Evolutionary conservation across 345 rosid genomes (phyloP), one percentile per base, ranked within the genome.

Genomic region (Corchorus olitorius): DNA sequence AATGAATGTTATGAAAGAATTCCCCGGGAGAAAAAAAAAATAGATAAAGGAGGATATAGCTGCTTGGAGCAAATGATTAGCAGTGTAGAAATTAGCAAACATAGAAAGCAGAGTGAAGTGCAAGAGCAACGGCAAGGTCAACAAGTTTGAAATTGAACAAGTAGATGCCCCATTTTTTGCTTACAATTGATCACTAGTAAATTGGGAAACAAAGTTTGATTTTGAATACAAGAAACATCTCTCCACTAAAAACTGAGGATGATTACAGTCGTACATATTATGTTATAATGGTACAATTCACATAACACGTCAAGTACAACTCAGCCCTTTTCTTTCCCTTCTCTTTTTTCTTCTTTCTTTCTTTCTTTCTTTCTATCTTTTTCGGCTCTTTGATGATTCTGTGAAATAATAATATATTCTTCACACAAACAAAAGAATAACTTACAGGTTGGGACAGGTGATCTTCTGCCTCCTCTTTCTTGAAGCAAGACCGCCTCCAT

Each of bases 241-340:
- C 88, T 83, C 80, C 83, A 64, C 62, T 81, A 70, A 86, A 88
- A 86, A 66, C 75, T 49, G 91, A 84, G 88, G 91, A 85, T 83
- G 85, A 81, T 79, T 80, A 78, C 72, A 70, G 74, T 79, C 61
- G 17, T 56, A 76, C 72, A 80, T 15, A 69, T 72, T 77, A 72
- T 77, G 27, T 27, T n/a, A 75, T 73, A 81, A 76, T 82, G 74
- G 20, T 72, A 75, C 79, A 77, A 33, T 49, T 77, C 43, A 69
- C 75, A 48, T 72, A 27, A 22, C 63, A 68, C 17, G 64, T 76
- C 37, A 46, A 52, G 53, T 52, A 41, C 76, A 27, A 65, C 58
- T 62, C 50, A 9, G 75, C 67, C 55, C 19, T 71, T 63, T 20
- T 61, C 69, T 48, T 65, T 78, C 62, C 75, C 35, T 75, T 22